Evolutionary conservation across 768 basidiomycete species (phyloP).

Genomic region (Trichaptum fuscoviolaceum): DNA sequence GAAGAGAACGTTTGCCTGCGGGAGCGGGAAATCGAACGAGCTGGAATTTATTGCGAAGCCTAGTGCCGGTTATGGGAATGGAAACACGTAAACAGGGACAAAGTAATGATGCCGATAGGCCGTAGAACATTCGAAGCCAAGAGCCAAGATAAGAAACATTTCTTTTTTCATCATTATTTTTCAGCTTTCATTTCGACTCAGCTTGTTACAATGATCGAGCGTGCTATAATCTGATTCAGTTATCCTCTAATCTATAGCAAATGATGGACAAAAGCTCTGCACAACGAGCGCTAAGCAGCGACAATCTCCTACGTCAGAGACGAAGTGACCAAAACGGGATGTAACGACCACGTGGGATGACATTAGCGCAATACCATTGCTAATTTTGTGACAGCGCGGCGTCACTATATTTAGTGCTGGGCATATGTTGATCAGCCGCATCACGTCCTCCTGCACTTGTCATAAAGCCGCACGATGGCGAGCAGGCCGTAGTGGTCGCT

Average conservation of each 20-base stretch:
- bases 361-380: not conserved
- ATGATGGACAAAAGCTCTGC: not conserved
- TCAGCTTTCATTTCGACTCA: not conserved
- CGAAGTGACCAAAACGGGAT: not conserved
- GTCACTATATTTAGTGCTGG: not conserved
- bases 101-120: not conserved
- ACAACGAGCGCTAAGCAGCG: not conserved
- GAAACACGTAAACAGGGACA: not conserved
- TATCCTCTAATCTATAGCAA: not conserved
- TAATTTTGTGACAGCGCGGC: constrained; percentile 1
- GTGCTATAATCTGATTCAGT: not conserved
- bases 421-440: not conserved
- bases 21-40: not conserved
- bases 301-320: not conserved
- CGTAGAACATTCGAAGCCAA: not conserved
- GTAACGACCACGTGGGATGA: not conserved
- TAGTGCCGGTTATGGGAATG: not conserved
- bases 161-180: not conserved
- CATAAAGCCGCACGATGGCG: constrained; percentile 27
- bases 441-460: not conserved
- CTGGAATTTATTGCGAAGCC: not conserved
- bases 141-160: not conserved
- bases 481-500: constrained; percentile 68
- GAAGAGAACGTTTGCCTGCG: constrained; percentile 12
- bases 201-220: not conserved